Evolutionary conservation across 2,329 filamentous ascomycete genomes (phyloP), one percentile per base, ranked within the genome.

Genomic region (Pseudogymnoascus sp.): DNA sequence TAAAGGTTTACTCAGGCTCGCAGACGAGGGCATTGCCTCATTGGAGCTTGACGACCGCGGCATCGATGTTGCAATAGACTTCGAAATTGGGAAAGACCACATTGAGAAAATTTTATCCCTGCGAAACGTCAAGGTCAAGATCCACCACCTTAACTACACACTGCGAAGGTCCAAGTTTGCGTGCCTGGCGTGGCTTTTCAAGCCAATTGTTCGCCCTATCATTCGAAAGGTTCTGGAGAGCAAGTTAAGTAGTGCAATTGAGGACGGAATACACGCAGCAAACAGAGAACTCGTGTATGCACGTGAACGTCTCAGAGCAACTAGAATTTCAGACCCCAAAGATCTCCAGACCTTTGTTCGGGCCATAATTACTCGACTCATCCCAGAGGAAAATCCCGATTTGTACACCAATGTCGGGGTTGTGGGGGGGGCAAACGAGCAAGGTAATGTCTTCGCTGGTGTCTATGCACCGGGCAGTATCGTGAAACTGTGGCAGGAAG

Each of bases 251-350:
- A 79, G 82, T 14, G 84, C 85, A 24, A 89, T 97, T 47, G 83
- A 83, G 1, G 84, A 89, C 40, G 81, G 83, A 11, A 81, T 96
- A 37, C 86, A 88, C 68, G 80, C 85, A 1, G 83, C 89, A 14
- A 97, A 97, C 75, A 84, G 91, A 19, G 93, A 97, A 73, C 78
- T 97, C 6, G 76, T 97, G 0, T 97, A 88, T 73, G 93, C 93
- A 0, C 81, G 93, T 0, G 93, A 97, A 75, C 82, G 93, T 14
- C 81, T 97, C 8, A 85, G 93, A 4, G 93, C 93, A 0, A 92
- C 93, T 0, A 84, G 90, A 4, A 92, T 97, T 63, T 86, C 90
- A 1, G 84, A 91, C 69, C 92, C 92, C 0, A 81, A 88, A 62
- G 91, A 96, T 69, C 72, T 96, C 31, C 82, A 84, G 71, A 96